Evolutionary conservation across 108 stramenopile genomes (phyloP).

Genomic region (Skeletonema menzelii): DNA sequence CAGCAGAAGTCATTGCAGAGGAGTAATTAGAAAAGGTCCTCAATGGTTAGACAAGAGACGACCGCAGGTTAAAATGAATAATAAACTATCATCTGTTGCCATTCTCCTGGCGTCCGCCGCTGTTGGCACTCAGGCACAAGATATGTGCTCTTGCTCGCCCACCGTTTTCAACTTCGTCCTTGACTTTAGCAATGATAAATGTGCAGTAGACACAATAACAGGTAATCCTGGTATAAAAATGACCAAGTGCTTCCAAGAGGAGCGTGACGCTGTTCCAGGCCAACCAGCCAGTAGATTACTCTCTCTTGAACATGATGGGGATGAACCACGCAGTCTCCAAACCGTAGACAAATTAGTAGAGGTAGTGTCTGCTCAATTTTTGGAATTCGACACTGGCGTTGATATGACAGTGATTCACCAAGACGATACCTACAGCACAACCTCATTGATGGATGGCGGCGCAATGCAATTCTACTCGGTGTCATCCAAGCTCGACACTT

Average conservation of each 20-base stretch:
- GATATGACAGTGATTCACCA: slow-evolving; percentile 26
- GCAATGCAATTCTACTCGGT: slow-evolving; percentile 16
- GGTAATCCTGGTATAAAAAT: neutral
- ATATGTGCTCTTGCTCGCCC: neutral
- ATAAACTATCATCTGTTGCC: neutral
- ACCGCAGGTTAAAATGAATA: neutral
- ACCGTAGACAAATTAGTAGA: neutral
- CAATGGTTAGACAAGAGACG: neutral
- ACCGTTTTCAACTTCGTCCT: neutral
- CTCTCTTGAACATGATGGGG: neutral
- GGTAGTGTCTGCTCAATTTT: slow-evolving; percentile 38
- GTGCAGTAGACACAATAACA: neutral
- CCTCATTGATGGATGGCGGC: slow-evolving; percentile 13
- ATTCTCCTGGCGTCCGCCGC: neutral
- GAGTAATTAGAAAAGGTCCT: no score
- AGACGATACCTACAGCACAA: slow-evolving; percentile 22
- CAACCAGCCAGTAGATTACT: neutral
- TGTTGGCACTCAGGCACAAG: neutral
- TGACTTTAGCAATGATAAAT: neutral
- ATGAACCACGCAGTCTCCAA: neutral
- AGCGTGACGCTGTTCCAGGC: neutral
- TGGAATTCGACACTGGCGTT: slow-evolving; percentile 24
- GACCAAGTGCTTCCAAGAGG: neutral
- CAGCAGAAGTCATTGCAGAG: no score
- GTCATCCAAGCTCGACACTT: slow-evolving; percentile 10